Percentiles rank a stretch among this genome's conserved stretches.
These are phyloP conservation scores for Psidium guajava DNA, from an alignment of 345 rosid species.

Conservation along the genomic window DNA sequence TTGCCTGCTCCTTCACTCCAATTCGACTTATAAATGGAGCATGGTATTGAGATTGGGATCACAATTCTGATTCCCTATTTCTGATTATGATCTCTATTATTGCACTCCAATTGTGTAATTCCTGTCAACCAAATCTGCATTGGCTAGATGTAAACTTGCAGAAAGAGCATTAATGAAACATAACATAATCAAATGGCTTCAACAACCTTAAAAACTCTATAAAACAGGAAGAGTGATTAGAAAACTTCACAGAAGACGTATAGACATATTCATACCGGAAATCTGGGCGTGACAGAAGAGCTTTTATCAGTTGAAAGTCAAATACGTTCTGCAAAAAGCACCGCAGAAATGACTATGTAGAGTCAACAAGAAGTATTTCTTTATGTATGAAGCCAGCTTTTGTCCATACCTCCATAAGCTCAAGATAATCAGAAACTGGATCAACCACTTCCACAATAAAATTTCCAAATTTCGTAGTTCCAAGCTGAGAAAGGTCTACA, in stretches of 20 bases:
- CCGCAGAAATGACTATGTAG: background rate
- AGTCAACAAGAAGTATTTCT: background rate
- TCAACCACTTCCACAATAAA: constrained; percentile 80
- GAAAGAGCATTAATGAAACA: background rate
- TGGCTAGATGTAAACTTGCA: background rate
- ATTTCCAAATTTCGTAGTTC: constrained; percentile 54
- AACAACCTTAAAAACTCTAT: background rate
- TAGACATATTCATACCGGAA: constrained; percentile 38
- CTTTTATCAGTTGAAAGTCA: constrained; percentile 73
- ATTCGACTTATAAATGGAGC: background rate
- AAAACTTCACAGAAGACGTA: background rate
- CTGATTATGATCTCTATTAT: background rate
- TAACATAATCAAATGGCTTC: background rate
- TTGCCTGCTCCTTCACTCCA: background rate
- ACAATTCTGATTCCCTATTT: background rate
- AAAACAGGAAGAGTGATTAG: background rate
- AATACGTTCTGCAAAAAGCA: constrained; percentile 59
- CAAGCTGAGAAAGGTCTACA: constrained; percentile 58
- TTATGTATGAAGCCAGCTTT: background rate
- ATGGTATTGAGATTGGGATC: background rate
- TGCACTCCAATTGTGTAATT: background rate
- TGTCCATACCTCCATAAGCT: constrained; percentile 74
- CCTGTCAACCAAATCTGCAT: background rate
- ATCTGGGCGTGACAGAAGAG: constrained; percentile 60
- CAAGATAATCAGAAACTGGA: constrained; percentile 86